Evolutionary conservation across 768 basidiomycete genomes (phyloP).

Genomic region (Leccinum uliginosum): DNA sequence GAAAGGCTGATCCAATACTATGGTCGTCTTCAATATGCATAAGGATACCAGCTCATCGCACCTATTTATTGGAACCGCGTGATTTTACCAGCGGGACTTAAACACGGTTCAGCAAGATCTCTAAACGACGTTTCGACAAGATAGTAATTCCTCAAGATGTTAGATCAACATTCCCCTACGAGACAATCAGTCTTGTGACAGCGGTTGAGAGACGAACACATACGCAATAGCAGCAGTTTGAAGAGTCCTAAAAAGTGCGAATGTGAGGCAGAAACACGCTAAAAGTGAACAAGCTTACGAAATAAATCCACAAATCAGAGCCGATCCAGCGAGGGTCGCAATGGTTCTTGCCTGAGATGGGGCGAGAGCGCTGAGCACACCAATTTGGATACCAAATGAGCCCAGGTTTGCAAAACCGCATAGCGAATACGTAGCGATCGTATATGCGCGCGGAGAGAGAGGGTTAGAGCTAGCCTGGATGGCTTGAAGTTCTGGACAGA

Average conservation of each 20-base stretch:
- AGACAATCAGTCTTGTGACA: constrained; percentile 11
- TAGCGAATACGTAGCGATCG: constrained; percentile 81
- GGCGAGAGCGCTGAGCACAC: constrained; percentile 66
- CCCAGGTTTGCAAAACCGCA: constrained; percentile 90
- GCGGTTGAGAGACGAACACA: constrained; percentile 20
- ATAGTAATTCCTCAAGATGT: constrained; percentile 16
- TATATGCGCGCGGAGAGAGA: constrained; percentile 69
- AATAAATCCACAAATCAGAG: constrained; percentile 69
- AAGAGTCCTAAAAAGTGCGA: constrained; percentile 34
- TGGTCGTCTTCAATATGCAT: background rate
- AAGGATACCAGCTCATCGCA: background rate
- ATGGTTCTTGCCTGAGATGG: constrained; percentile 69
- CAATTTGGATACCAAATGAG: constrained; percentile 83
- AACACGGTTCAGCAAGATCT: background rate
- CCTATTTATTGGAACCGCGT: background rate
- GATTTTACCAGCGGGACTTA: background rate
- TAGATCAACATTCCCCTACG: constrained; percentile 46
- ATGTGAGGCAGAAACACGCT: background rate
- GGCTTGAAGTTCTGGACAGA: constrained; percentile 31
- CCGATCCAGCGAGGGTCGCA: constrained; percentile 61
- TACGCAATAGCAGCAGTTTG: constrained; percentile 59
- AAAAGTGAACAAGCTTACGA: constrained; percentile 28
- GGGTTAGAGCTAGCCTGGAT: constrained; percentile 49
- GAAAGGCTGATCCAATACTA: background rate
- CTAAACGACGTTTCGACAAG: background rate